Base-by-base conservation (phyloP, 1,284 basidiomycete species). In the Taiwanofungus camphoratus region DNA sequence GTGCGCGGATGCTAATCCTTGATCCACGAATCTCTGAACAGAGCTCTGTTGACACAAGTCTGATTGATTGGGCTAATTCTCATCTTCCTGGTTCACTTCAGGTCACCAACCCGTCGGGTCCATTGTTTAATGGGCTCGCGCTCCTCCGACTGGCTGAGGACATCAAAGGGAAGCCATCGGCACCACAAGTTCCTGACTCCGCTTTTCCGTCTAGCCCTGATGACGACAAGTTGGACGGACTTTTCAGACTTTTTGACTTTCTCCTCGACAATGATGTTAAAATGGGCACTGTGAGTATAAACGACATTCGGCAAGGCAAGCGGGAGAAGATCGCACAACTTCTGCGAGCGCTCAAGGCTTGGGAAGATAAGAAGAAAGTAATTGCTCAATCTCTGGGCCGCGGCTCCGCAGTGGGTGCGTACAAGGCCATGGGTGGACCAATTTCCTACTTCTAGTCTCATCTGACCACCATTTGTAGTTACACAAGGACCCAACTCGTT, bases 231-330 rank as follows among this genome's bases (percentile, higher is more conserved):
- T 70, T 94, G n/a, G 90, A 93, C 39, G 91, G 91, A 12, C 71
- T 95, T 31, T 92, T 95, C 69, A 76, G 79, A 46, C 70, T 93
- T 47, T 92, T 92, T 65, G 91, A 94, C 64, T 91, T 89, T 62
- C 65, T 94, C 41, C 76, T 93, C 32, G 90, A 92, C 55, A 87
- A 89, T 50, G 89, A 90, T 42, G 80, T 94, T 45, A 87, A 87
- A 65, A 87, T 92, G 70, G 91, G 86, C 8, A 80, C 76, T 49
- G 84, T 94, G 24, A 92, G 87, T 56, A 92, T 95, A 65, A 93
- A 93, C 59, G 92, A 95, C 62, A 73, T 96, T 34, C 72, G 87
- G 41, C 76, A 78, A 48, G 89, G 87, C 30, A 87, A 86, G 60
- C 69, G 77, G 32, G 82, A 84, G 33, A 91, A 88, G 67, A 78